Evolutionary conservation across 768 basidiomycete genomes (phyloP).

Genomic region (Melanogaster broomeanus): DNA sequence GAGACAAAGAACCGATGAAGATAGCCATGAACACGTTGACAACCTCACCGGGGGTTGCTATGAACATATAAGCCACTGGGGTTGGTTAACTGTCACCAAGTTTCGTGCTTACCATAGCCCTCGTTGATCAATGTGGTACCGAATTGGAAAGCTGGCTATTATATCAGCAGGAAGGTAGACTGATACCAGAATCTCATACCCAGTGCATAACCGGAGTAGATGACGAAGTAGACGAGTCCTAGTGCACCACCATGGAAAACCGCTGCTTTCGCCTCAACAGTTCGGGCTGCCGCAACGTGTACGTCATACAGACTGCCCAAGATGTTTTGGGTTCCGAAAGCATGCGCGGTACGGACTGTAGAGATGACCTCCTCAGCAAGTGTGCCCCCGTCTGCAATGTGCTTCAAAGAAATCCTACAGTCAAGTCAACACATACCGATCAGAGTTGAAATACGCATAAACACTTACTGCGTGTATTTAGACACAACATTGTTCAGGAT

Average conservation of each 20-base stretch:
- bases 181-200: slow-evolving; percentile 36
- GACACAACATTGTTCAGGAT: slow-evolving; percentile 72
- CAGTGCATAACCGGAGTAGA: slow-evolving; percentile 74
- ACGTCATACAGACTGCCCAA: slow-evolving; percentile 66
- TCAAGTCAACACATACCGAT: slow-evolving; percentile 2
- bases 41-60: slow-evolving; percentile 68
- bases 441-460: neutral
- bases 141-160: slow-evolving; percentile 72
- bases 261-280: slow-evolving; percentile 59
- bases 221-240: slow-evolving; percentile 79
- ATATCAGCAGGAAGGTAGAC: neutral
- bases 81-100: neutral
- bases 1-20: slow-evolving; percentile 88
- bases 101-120: slow-evolving; percentile 44
- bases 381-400: slow-evolving; percentile 77
- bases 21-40: slow-evolving; percentile 86
- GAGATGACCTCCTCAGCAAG: slow-evolving; percentile 94
- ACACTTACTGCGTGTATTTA: slow-evolving; percentile 62
- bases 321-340: slow-evolving; percentile 79
- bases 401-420: slow-evolving; percentile 62
- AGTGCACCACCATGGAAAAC: slow-evolving; percentile 61
- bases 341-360: slow-evolving; percentile 87
- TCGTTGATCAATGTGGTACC: slow-evolving; percentile 83
- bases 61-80: slow-evolving; percentile 1
- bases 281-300: slow-evolving; percentile 54